phyloP scores from a whole-genome alignment of 2,329 filamentous ascomycete species.

The Colletotrichum simmondsii region DNA sequence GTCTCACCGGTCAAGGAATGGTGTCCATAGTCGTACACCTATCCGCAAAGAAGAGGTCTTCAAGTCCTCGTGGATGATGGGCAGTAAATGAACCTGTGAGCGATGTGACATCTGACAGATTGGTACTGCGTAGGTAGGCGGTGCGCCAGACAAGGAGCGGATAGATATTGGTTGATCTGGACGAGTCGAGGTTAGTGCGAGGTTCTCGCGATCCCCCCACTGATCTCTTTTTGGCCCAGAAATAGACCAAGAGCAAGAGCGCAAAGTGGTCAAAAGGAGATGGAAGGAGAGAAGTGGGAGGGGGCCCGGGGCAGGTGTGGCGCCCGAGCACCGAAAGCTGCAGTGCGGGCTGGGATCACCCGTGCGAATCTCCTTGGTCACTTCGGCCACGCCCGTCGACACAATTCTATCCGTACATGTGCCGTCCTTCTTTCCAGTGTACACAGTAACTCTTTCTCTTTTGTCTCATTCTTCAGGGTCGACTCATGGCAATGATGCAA shows the following conservation, averaged over 20 bases:
- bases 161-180: not conserved
- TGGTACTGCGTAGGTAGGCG: not conserved
- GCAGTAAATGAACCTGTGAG: not conserved
- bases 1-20: not conserved
- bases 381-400: not conserved
- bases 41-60: not conserved
- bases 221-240: not conserved
- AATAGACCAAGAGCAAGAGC: constrained; percentile 6
- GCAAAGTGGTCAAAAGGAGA: constrained; percentile 8
- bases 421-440: constrained; percentile 2
- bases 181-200: not conserved
- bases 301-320: constrained; percentile 15
- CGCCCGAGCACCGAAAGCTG: constrained; percentile 22
- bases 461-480: constrained; percentile 17
- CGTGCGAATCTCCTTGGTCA: constrained; percentile 21
- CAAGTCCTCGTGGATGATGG: not conserved
- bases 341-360: constrained; percentile 20
- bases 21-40: not conserved
- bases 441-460: not conserved
- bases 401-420: not conserved
- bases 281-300: constrained; percentile 20
- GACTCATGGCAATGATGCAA: not conserved
- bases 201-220: not conserved
- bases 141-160: not conserved
- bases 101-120: not conserved